Conservation (phyloP, 208 protist species). For the Leishmania lainsoni region DNA sequence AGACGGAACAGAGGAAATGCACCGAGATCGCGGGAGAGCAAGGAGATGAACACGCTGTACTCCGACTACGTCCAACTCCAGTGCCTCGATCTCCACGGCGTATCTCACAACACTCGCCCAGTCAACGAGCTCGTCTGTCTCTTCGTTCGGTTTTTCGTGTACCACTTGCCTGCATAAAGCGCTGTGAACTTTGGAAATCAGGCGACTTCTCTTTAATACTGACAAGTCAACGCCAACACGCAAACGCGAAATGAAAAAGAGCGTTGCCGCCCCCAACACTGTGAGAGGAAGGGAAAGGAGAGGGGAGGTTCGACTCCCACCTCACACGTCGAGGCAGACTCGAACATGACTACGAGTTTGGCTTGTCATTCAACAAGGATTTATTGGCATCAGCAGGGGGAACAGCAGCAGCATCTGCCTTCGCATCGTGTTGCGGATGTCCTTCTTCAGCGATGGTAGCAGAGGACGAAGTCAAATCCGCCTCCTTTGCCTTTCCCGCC, state of each 20-base stretch:
- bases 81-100: not conserved
- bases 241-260: not conserved
- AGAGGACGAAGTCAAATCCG: not conserved
- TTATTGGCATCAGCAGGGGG: not conserved
- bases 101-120: too few species aligned
- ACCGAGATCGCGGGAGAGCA: not conserved
- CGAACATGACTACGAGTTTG: slow-evolving; percentile 3
- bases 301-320: not conserved
- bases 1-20: too few species aligned
- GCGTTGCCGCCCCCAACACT: not conserved
- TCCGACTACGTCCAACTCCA: not conserved
- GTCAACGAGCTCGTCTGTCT: not conserved
- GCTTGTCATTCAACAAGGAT: not conserved
- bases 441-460: not conserved
- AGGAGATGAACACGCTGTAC: not conserved
- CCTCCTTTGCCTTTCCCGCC: not conserved
- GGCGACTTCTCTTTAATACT: not conserved
- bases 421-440: not conserved
- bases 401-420: not conserved
- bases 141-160: not conserved
- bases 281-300: not conserved
- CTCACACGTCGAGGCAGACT: not conserved
- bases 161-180: not conserved
- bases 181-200: not conserved
- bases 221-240: not conserved